Evolutionary conservation across 208 protist species (phyloP), one percentile per base, ranked within the genome.

Genomic region (Crithidia mellificae): DNA sequence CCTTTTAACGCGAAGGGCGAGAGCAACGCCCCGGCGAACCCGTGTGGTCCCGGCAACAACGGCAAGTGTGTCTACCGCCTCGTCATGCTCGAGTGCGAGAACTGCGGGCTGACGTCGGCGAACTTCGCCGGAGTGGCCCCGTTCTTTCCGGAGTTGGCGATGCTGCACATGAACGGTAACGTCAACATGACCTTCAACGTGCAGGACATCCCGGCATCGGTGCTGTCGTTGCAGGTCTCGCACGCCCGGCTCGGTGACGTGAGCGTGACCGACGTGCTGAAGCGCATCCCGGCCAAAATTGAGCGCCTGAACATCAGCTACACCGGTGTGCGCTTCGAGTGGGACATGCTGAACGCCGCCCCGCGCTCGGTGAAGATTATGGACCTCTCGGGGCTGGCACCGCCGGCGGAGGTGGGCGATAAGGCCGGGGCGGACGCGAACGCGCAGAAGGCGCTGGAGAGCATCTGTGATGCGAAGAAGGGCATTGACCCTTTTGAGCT

Each of bases 321-420:
- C 22, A 55, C 46, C 34, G 59, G 59, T 0, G 20, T 65, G 19
- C 3, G 14, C 19, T 53, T 55, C 12, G 46, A 53, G 32, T 65
- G 44, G 47, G 22, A 22, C 32, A 55, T 44, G 29, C 59, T 65
- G 32, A n/a, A 12, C 1, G 32, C 1, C 9, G 46, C 17, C 9
- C 5, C 32, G 47, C 17, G 1, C 0, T 12, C 6, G 4, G 2
- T 65, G 5, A 27, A 19, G 5, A 12, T 36, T 39, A 24, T 72
- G 30, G 67, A 72, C 34, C 47, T 72, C 36, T 72, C 67, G 4
- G 67, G 67, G 6, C 38, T 72, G n/a, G 4, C 7, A 14, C 24
- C 41, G 25, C 7, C 12, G 2, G n/a, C 52, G 4, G 8, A 17
- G 38, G 15, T 50, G 12, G 22, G 36, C 32, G 34, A 4, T 2